Evolutionary conservation across 2,329 filamentous ascomycete genomes (phyloP).

Genomic region (Penicillium sp.): DNA sequence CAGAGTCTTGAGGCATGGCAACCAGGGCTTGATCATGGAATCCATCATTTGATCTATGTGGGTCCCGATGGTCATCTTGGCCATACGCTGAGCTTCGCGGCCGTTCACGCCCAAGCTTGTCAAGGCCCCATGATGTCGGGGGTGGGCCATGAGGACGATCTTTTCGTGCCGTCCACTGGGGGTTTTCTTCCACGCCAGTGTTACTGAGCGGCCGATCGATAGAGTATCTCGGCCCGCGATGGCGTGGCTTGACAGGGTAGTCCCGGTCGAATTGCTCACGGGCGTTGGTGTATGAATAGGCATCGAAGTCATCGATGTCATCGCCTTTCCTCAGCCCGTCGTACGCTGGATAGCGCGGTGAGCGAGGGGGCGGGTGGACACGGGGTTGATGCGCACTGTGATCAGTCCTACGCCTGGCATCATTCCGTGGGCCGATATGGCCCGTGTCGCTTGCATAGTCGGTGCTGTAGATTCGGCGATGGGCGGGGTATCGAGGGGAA

Average conservation of each 20-base stretch:
- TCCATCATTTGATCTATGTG: slow-evolving; percentile 35
- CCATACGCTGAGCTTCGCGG: slow-evolving; percentile 26
- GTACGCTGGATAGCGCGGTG: slow-evolving; percentile 31
- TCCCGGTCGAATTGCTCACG: slow-evolving; percentile 50
- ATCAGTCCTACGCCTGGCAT: slow-evolving; percentile 21
- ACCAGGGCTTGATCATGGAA: slow-evolving; percentile 47
- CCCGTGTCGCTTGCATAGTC: slow-evolving; percentile 42
- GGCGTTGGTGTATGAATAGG: slow-evolving; percentile 50
- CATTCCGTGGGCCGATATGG: slow-evolving; percentile 26
- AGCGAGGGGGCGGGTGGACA: slow-evolving; percentile 25
- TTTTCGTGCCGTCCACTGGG: slow-evolving; percentile 28
- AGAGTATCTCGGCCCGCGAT: slow-evolving; percentile 26
- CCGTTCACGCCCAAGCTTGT: slow-evolving; percentile 35
- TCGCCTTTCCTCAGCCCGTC: slow-evolving; percentile 34
- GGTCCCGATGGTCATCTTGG: slow-evolving; percentile 39
- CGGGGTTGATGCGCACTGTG: slow-evolving; percentile 24
- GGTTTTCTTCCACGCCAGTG: slow-evolving; percentile 38
- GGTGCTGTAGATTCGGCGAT: slow-evolving; percentile 34
- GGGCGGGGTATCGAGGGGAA: slow-evolving; percentile 30
- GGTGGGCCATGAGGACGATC: slow-evolving; percentile 40
- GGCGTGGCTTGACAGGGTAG: slow-evolving; percentile 39
- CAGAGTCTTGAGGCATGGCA: slow-evolving; percentile 50
- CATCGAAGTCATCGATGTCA: slow-evolving; percentile 44
- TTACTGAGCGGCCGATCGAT: slow-evolving; percentile 42
- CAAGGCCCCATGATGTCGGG: slow-evolving; percentile 40